Percentiles rank a stretch among this genome's conserved stretches.
phyloP scores from a whole-genome alignment of 2,329 filamentous ascomycete species.

The Aspergillus cejpii region DNA sequence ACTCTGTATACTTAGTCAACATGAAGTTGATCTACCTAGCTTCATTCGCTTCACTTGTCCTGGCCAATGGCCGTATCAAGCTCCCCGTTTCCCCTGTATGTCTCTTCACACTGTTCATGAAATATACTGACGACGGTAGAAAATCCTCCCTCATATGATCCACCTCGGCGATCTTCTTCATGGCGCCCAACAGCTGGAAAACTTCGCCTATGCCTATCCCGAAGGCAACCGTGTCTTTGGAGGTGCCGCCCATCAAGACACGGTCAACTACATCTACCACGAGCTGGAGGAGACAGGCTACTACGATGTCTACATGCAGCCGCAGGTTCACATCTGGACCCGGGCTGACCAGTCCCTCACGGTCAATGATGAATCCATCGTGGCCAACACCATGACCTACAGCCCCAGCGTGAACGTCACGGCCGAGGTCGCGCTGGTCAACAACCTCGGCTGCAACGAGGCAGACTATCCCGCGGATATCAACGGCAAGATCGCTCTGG shows the following conservation, averaged over 20 bases:
- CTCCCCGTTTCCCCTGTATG: conserved; percentile 9
- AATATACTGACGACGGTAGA: conserved; percentile 6
- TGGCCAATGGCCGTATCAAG: conserved; percentile 4
- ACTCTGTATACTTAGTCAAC: background rate
- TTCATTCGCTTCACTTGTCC: conserved; percentile 8
- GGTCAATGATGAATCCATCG: conserved; percentile 48
- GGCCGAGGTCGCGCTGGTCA: conserved; percentile 50
- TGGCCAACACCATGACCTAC: conserved; percentile 55
- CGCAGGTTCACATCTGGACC: conserved; percentile 56
- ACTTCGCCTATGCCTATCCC: conserved; percentile 26
- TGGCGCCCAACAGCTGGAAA: conserved; percentile 52
- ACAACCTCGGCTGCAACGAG: conserved; percentile 57
- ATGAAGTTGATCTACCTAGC: conserved; percentile 11
- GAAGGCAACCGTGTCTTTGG: conserved; percentile 29
- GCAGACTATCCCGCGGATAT: conserved; percentile 56
- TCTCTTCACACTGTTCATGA: background rate
- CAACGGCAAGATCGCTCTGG: conserved; percentile 60
- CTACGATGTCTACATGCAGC: conserved; percentile 45
- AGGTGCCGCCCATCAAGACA: conserved; percentile 54
- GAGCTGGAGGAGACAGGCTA: conserved; percentile 43
- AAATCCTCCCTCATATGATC: conserved; percentile 38
- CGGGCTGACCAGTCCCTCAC: conserved; percentile 55
- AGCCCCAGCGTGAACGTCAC: conserved; percentile 46
- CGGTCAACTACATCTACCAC: conserved; percentile 56
- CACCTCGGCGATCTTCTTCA: conserved; percentile 50